phyloP scores from a whole-genome alignment of 2,329 filamentous ascomycete species.

The Akanthomyces dipterigenus region DNA sequence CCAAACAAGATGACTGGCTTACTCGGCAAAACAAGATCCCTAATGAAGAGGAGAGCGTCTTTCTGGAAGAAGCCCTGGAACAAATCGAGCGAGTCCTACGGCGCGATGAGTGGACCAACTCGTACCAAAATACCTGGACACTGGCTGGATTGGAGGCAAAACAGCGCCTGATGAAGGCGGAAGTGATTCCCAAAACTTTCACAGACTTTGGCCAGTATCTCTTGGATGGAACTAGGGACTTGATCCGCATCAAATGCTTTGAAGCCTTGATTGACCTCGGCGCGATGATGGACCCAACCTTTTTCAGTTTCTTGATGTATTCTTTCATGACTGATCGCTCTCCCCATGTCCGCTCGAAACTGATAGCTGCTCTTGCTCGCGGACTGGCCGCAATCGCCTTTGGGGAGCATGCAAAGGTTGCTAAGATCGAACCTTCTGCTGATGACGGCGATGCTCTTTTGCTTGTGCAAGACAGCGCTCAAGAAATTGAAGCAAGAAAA shows the following conservation, averaged over 20 bases:
- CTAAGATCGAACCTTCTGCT: slow-evolving; percentile 30
- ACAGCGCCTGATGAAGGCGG: slow-evolving; percentile 56
- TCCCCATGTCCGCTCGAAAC: slow-evolving; percentile 52
- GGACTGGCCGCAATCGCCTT: slow-evolving; percentile 59
- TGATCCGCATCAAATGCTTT: slow-evolving; percentile 60
- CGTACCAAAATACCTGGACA: slow-evolving; percentile 62
- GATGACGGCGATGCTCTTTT: slow-evolving; percentile 32
- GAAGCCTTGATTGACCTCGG: slow-evolving; percentile 59
- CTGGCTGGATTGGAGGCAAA: slow-evolving; percentile 56
- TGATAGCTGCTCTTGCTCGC: slow-evolving; percentile 52
- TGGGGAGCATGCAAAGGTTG: slow-evolving; percentile 48
- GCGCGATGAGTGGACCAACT: slow-evolving; percentile 62
- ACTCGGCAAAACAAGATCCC: slow-evolving; percentile 39
- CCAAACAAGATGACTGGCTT: slow-evolving; percentile 38
- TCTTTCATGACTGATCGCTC: slow-evolving; percentile 56
- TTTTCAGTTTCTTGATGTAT: slow-evolving; percentile 51
- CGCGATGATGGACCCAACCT: slow-evolving; percentile 45
- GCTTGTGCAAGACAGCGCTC: slow-evolving; percentile 36
- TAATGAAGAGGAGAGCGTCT: slow-evolving; percentile 39
- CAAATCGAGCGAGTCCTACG: slow-evolving; percentile 61
- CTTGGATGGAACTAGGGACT: slow-evolving; percentile 55
- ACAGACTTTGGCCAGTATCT: slow-evolving; percentile 57
- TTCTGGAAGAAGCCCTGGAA: slow-evolving; percentile 47
- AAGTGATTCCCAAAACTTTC: slow-evolving; percentile 48
- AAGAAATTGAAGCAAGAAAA: slow-evolving; percentile 50